Conservation (phyloP, 345 rosid species). For the Syzygium grande region DNA sequence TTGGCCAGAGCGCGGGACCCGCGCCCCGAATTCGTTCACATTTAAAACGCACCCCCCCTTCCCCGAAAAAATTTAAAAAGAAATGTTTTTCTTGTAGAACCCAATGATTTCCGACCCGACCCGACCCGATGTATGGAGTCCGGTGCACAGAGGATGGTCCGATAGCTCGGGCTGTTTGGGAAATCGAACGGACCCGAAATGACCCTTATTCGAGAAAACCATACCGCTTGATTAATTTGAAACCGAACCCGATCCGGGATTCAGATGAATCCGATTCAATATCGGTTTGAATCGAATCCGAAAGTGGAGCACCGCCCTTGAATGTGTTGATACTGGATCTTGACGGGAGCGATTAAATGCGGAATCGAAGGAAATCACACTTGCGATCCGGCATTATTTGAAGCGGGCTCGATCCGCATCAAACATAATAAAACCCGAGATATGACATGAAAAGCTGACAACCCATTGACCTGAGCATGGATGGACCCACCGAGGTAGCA, state of each 20-base stretch:
- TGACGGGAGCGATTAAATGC: rapidly evolving
- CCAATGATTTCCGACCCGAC: not conserved
- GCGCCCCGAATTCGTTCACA: not conserved
- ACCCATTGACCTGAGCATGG: not conserved
- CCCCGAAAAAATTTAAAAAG: not conserved
- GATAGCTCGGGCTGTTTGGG: not conserved
- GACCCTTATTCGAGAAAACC: too few species aligned
- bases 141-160: not conserved
- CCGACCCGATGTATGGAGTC: not conserved
- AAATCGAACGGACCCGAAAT: not conserved
- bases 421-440: not conserved
- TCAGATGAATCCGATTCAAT: not conserved
- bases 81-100: too few species aligned
- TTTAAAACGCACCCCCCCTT: not conserved
- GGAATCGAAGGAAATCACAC: not conserved
- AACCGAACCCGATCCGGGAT: not conserved
- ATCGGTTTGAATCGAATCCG: not conserved
- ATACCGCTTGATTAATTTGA: not conserved
- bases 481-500: rapidly evolving
- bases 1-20: not conserved
- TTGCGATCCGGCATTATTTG: not conserved
- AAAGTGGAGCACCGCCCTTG: not conserved
- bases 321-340: not conserved
- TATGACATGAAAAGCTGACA: not conserved
- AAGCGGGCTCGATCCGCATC: not conserved